phyloP scores from a whole-genome alignment of 345 rosid species.

The Ceriops decandra region DNA sequence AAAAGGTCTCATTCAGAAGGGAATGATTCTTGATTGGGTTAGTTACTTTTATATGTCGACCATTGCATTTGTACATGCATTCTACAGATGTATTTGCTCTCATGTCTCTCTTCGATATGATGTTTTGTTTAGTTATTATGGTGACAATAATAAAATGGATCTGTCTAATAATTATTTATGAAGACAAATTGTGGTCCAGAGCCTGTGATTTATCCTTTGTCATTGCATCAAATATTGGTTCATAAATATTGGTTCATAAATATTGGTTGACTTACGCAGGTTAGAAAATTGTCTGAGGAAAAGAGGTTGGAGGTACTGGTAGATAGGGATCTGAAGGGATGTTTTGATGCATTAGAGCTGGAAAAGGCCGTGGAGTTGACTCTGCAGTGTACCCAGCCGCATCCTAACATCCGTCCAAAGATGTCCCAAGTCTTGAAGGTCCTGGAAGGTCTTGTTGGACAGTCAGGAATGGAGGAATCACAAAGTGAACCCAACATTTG shows the following conservation, averaged over 20 bases:
- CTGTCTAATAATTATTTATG: background rate
- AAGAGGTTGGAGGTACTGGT: constrained; percentile 60
- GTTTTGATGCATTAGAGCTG: constrained; percentile 59
- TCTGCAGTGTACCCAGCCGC: constrained; percentile 68
- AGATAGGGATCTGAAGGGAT: constrained; percentile 72
- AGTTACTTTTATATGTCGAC: constrained; percentile 16
- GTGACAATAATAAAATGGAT: too few species aligned
- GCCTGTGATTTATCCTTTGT: background rate
- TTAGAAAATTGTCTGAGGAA: constrained; percentile 70
- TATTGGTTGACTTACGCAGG: constrained; percentile 37
- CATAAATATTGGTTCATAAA: background rate
- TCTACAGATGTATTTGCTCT: background rate
- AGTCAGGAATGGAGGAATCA: constrained; percentile 43
- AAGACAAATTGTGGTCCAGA: background rate
- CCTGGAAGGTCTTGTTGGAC: constrained; percentile 64
- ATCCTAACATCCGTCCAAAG: constrained; percentile 67
- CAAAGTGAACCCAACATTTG: constrained; percentile 33
- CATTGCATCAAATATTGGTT: background rate
- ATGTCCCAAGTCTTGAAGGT: constrained; percentile 77
- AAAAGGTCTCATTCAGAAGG: constrained; percentile 78
- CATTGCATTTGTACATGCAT: background rate
- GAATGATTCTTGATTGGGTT: constrained; percentile 89
- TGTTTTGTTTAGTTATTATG: background rate
- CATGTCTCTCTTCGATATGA: background rate
- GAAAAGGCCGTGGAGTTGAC: constrained; percentile 70